These are phyloP conservation scores for Diaporthe caulivora DNA, from an alignment of 2,329 filamentous ascomycete species.

Conservation along the genomic window DNA sequence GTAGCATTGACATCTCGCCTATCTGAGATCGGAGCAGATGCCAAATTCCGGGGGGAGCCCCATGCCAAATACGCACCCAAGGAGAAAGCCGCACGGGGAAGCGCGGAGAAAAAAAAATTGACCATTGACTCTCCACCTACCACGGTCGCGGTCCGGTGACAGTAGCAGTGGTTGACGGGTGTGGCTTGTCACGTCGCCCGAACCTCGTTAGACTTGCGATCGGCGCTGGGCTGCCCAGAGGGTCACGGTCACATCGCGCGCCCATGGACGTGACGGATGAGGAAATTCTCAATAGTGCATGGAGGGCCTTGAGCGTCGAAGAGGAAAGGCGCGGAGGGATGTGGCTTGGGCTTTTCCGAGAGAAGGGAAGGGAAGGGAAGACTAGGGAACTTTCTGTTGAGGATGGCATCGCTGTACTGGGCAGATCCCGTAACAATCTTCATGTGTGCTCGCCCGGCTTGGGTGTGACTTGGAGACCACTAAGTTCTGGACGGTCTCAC, in stretches of 20 bases:
- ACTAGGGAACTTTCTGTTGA: not conserved
- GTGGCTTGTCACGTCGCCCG: constrained; percentile 21
- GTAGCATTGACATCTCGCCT: constrained; percentile 29
- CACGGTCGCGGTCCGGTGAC: constrained; percentile 21
- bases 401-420: not conserved
- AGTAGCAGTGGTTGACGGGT: constrained; percentile 23
- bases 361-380: not conserved
- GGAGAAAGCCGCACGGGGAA: constrained; percentile 4
- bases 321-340: constrained; percentile 15
- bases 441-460: not conserved
- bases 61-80: not conserved
- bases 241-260: constrained; percentile 29
- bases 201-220: constrained; percentile 27
- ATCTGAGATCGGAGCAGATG: constrained; percentile 29
- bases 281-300: constrained; percentile 12
- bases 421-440: constrained; percentile 7
- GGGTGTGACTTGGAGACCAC: constrained; percentile 19
- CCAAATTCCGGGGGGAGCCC: constrained; percentile 5
- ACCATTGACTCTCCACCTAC: constrained; percentile 13
- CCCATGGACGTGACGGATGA: constrained; percentile 3
- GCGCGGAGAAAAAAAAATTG: not conserved
- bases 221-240: constrained; percentile 15
- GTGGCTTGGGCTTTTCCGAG: not conserved
- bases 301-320: not conserved
- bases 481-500: constrained; percentile 25